A percentile compares a stretch with the other conserved stretches of the same genome.
Evolutionary conservation across 2,329 filamentous ascomycete species (phyloP).

Genomic region (Exophiala aquamarina): DNA sequence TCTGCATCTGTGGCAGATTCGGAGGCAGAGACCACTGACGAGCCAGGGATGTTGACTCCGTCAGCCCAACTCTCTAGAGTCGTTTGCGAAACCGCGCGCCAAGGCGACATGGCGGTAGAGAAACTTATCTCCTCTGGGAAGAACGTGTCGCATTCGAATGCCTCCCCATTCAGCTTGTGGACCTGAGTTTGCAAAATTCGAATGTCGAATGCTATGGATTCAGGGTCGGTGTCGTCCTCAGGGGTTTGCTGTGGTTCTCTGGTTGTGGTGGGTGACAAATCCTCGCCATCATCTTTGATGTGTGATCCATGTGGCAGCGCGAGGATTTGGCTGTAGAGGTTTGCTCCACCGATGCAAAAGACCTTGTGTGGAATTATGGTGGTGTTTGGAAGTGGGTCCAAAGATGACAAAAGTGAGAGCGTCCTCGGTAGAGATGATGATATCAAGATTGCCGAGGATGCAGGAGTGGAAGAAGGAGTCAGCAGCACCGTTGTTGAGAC

Average conservation of each 20-base stretch:
- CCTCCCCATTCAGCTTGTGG: slow-evolving; percentile 11
- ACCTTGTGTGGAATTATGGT: slow-evolving; percentile 50
- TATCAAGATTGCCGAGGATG: slow-evolving; percentile 18
- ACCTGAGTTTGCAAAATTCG: slow-evolving; percentile 33
- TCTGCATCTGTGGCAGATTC: slow-evolving; percentile 12
- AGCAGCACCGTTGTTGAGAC: slow-evolving; percentile 9
- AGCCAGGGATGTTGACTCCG: slow-evolving; percentile 13
- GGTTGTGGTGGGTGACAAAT: background rate
- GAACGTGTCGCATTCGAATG: slow-evolving; percentile 50
- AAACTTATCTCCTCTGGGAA: slow-evolving; percentile 40
- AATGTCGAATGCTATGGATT: slow-evolving; percentile 17
- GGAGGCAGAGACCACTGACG: background rate
- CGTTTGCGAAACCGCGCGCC: background rate
- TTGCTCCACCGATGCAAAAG: slow-evolving; percentile 87
- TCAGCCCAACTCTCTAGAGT: slow-evolving; percentile 14
- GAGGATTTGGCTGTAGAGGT: slow-evolving; percentile 77
- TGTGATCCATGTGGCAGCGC: slow-evolving; percentile 6
- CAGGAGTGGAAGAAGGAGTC: slow-evolving; percentile 6
- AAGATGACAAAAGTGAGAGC: slow-evolving; percentile 15
- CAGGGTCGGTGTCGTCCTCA: slow-evolving; percentile 3
- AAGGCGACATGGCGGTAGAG: slow-evolving; percentile 9
- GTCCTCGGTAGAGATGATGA: slow-evolving; percentile 16
- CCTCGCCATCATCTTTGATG: background rate
- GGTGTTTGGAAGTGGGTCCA: slow-evolving; percentile 2
- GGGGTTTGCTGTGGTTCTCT: background rate